Conservation (phyloP, 2,329 filamentous ascomycete species). For the Fusarium sororula region DNA sequence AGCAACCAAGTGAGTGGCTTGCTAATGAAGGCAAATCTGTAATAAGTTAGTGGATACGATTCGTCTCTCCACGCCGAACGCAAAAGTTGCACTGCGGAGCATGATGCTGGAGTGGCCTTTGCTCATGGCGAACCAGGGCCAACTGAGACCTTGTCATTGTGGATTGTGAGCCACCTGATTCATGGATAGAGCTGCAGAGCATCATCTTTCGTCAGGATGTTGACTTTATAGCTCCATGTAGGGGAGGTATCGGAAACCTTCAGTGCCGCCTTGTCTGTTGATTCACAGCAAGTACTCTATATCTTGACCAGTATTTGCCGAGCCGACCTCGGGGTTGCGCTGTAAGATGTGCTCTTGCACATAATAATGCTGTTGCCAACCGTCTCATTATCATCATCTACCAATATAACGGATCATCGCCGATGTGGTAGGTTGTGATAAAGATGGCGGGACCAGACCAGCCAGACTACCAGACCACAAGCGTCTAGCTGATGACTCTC, state of each 20-base stretch:
- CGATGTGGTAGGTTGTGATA: slow-evolving; percentile 1
- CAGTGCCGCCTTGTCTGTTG: background rate
- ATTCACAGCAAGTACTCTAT: slow-evolving; percentile 1
- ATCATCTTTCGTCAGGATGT: slow-evolving; percentile 1
- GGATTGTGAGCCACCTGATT: slow-evolving; percentile 6
- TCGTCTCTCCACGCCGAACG: slow-evolving; percentile 16
- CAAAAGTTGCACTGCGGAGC: slow-evolving; percentile 18
- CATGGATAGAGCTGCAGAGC: background rate
- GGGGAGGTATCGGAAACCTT: background rate
- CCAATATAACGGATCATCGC: slow-evolving; percentile 12
- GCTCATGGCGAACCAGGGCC: slow-evolving; percentile 2
- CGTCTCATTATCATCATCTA: slow-evolving; percentile 8
- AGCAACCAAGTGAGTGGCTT: slow-evolving; percentile 25
- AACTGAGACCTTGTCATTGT: slow-evolving; percentile 12
- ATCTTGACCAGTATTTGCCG: slow-evolving; percentile 4
- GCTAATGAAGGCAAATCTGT: slow-evolving; percentile 27
- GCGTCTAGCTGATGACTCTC: slow-evolving; percentile 7
- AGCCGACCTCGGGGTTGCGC: background rate
- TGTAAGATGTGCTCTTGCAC: background rate
- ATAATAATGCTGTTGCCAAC: slow-evolving; percentile 6
- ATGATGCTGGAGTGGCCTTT: slow-evolving; percentile 9
- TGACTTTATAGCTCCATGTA: slow-evolving; percentile 5
- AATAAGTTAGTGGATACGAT: slow-evolving; percentile 33
- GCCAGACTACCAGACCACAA: background rate
- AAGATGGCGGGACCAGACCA: background rate